These are phyloP conservation scores for Sporothrix pallida DNA, from an alignment of 2,329 filamentous ascomycete species.

Conservation along the genomic window DNA sequence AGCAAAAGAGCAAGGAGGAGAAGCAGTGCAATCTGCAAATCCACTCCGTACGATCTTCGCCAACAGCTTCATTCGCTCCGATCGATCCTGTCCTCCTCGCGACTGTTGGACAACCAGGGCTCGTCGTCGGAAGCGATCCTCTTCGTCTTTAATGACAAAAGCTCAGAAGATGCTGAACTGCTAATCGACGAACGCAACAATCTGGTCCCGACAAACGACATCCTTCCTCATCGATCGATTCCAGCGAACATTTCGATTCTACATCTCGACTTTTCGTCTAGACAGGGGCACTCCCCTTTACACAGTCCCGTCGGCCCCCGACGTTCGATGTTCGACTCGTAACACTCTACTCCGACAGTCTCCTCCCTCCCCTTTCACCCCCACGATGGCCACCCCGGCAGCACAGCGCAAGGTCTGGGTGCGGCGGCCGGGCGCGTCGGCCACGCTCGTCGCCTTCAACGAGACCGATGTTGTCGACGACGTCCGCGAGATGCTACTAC, in stretches of 20 bases:
- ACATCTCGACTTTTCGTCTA: neutral
- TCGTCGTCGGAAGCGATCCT: neutral
- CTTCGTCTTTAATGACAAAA: neutral
- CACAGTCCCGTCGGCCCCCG: neutral
- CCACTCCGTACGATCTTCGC: neutral
- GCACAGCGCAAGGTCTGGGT: conserved; percentile 88
- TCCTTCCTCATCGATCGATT: neutral
- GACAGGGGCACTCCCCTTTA: conserved; percentile 10
- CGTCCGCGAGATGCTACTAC: conserved; percentile 87
- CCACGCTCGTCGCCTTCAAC: conserved; percentile 82
- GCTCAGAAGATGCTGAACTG: neutral
- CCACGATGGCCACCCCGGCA: conserved; percentile 22
- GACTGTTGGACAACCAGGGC: neutral
- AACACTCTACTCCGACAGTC: neutral
- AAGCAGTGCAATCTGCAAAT: too few relatives aligned
- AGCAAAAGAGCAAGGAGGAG: neutral
- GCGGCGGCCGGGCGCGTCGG: conserved; percentile 80
- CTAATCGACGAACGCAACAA: conserved; percentile 1
- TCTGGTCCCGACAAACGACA: neutral
- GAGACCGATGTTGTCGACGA: conserved; percentile 95
- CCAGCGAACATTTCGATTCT: neutral
- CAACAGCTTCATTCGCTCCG: conserved; percentile 16
- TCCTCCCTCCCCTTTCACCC: neutral
- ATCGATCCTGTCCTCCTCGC: neutral
- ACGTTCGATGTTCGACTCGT: neutral